These are phyloP conservation scores for Phytophthora constricta DNA, from an alignment of 352 stramenopile genomes.

Conservation along the genomic window DNA sequence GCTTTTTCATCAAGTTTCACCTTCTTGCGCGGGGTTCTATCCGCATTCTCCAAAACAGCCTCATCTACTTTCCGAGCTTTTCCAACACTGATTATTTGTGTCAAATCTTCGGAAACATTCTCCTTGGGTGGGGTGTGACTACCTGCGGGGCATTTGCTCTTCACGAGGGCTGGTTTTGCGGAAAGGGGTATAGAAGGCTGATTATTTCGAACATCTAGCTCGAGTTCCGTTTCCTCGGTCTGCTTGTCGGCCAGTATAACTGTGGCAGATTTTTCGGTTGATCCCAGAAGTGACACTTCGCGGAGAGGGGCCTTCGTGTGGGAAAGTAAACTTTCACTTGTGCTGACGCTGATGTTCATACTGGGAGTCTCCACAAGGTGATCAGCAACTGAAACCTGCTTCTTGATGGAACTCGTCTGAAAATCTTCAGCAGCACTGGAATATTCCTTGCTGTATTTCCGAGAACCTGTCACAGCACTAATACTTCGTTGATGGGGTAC, in stretches of 20 bases:
- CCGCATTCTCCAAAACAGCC: constrained; percentile 12
- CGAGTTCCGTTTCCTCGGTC: no score
- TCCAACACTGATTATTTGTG: not conserved
- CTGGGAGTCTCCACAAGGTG: no score
- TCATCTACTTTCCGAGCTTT: constrained; percentile 23
- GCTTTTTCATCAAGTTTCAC: not conserved
- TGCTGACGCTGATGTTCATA: no score
- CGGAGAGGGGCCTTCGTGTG: no score
- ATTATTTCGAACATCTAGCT: no score
- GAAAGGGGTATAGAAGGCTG: no score
- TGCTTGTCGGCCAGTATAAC: no score
- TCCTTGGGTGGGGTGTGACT: not conserved
- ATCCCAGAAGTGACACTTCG: no score
- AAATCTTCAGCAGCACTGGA: not conserved
- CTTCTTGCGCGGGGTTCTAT: constrained; percentile 19
- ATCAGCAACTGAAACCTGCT: not conserved
- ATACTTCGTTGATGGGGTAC: constrained; percentile 3
- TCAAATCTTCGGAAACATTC: not conserved
- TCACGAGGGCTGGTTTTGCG: no score
- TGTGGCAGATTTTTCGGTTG: no score
- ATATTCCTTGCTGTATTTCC: not conserved
- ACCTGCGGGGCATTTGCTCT: not conserved
- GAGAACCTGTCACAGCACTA: not conserved
- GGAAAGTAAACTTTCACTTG: no score
- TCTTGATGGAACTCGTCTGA: not conserved